Percentiles rank a stretch among this genome's conserved stretches.
These are phyloP conservation scores for Periconia sp. DNA, from an alignment of 2,329 filamentous ascomycete genomes.

Conservation along the genomic window DNA sequence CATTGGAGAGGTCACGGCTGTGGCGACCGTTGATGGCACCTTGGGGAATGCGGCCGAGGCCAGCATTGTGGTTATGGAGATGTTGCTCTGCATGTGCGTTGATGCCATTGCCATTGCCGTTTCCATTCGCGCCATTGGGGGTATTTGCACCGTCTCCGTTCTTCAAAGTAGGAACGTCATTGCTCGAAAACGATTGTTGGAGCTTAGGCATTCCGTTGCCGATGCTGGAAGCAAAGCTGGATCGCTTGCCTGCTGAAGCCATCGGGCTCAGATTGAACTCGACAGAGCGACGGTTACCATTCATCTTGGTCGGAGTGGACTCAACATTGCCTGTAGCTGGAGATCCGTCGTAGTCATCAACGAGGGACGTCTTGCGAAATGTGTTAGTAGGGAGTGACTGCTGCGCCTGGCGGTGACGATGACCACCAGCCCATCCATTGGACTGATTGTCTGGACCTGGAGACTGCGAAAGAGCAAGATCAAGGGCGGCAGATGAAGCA, in stretches of 20 bases:
- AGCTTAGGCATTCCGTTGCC: conserved; percentile 69
- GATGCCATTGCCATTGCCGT: conserved; percentile 29
- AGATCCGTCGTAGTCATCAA: conserved; percentile 38
- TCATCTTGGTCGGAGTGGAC: conserved; percentile 45
- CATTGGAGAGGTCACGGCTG: conserved; percentile 68
- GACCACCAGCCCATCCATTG: conserved; percentile 60
- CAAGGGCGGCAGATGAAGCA: conserved; percentile 77
- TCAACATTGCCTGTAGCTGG: conserved; percentile 42
- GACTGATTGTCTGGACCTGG: conserved; percentile 60
- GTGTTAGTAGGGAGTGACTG: conserved; percentile 61
- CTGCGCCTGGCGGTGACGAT: conserved; percentile 67
- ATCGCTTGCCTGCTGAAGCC: conserved; percentile 46
- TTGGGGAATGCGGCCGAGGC: conserved; percentile 75
- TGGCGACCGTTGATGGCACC: conserved; percentile 68
- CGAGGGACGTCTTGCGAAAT: conserved; percentile 45
- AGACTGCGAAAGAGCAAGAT: conserved; percentile 72
- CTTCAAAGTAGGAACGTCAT: conserved; percentile 85
- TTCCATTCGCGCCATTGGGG: conserved; percentile 30
- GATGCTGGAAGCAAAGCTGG: conserved; percentile 57
- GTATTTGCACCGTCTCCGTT: conserved; percentile 55
- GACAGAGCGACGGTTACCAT: conserved; percentile 50
- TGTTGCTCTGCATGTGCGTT: conserved; percentile 60
- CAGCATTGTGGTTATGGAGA: conserved; percentile 75
- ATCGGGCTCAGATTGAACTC: conserved; percentile 44
- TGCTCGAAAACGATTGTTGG: conserved; percentile 86